These are phyloP conservation scores for Fennellomyces sp. DNA, from an alignment of 371 early-diverging fungal species.

Conservation along the genomic window DNA sequence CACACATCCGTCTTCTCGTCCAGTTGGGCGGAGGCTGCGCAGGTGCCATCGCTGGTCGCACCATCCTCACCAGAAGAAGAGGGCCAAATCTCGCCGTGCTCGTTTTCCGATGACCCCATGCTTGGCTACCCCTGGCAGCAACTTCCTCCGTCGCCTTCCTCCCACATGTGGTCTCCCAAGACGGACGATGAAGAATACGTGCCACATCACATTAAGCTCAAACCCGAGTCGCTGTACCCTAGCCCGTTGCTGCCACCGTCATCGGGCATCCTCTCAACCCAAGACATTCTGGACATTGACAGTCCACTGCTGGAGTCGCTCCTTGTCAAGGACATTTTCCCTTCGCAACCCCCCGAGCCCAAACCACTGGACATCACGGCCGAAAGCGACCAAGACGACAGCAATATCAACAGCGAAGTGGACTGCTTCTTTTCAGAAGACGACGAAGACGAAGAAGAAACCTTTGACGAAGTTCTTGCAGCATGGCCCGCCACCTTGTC, in stretches of 20 bases:
- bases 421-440: constrained; percentile 8
- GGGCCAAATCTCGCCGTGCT: neutral
- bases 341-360: neutral
- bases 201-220: too few relatives aligned
- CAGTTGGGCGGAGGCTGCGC: neutral
- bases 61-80: neutral
- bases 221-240: neutral
- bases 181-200: neutral
- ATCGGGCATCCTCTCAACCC: neutral
- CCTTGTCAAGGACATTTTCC: neutral
- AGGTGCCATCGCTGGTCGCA: neutral
- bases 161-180: neutral
- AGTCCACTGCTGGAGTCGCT: neutral
- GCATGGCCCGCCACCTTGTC: neutral
- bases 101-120: constrained; percentile 7
- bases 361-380: neutral
- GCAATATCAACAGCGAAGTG: neutral
- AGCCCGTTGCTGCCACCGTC: neutral
- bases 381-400: neutral
- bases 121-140: constrained; percentile 1
- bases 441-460: neutral
- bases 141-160: neutral
- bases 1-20: neutral
- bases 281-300: neutral
- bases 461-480: constrained; percentile 1